phyloP scores from a whole-genome alignment of 768 basidiomycete species.

The Agrocybe praecox region DNA sequence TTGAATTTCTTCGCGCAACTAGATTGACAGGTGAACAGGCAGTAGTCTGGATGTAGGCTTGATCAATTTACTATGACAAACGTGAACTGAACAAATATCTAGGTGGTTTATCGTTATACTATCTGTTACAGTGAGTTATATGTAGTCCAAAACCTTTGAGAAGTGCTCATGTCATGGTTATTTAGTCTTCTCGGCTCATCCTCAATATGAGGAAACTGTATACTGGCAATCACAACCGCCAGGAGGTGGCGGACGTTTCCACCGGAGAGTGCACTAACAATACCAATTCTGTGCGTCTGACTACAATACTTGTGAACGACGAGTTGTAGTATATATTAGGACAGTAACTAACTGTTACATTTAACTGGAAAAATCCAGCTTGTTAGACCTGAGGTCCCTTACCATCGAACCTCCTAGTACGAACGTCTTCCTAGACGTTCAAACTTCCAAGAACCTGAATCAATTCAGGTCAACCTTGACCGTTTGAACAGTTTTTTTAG shows the following conservation, averaged over 20 bases:
- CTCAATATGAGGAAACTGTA: slow-evolving; percentile 7
- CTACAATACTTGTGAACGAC: not conserved
- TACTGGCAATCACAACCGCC: not conserved
- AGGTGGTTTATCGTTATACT: slow-evolving; percentile 9
- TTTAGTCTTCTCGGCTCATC: not conserved
- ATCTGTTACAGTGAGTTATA: not conserved
- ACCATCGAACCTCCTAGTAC: too few species aligned
- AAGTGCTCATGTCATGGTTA: not conserved
- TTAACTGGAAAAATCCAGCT: too few species aligned
- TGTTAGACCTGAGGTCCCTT: too few species aligned
- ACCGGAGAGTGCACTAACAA: not conserved
- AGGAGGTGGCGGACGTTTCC: not conserved
- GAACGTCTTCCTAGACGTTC: too few species aligned
- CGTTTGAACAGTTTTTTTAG: too few species aligned
- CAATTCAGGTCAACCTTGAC: too few species aligned
- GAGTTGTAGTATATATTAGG: too few species aligned
- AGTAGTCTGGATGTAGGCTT: slow-evolving; percentile 5
- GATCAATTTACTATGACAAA: not conserved
- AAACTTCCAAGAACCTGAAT: too few species aligned
- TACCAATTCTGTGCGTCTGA: not conserved
- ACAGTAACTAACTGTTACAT: too few species aligned
- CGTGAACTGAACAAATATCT: not conserved
- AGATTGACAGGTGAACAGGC: not conserved
- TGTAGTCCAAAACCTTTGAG: too few species aligned
- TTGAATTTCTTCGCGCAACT: too few species aligned